These are phyloP conservation scores for Russula emetica DNA, from an alignment of 768 basidiomycete genomes.

Conservation along the genomic window DNA sequence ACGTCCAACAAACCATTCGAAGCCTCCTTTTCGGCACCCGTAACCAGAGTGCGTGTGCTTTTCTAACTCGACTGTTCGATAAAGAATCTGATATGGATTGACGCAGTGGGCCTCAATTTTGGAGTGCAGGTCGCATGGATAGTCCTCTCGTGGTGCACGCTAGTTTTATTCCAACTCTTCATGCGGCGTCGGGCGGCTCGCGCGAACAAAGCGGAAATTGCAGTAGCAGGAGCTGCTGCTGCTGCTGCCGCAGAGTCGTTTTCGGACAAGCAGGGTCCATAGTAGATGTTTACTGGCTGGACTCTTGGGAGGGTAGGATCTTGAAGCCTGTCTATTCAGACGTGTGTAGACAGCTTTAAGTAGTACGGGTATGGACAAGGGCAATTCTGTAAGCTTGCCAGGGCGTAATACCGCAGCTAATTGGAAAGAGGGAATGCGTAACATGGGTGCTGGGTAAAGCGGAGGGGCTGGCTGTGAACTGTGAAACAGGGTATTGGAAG, in stretches of 20 bases:
- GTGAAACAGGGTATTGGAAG: too few relatives aligned
- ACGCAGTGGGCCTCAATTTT: slow-evolving; percentile 57
- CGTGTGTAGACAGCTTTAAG: too few relatives aligned
- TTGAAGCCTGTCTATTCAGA: not conserved
- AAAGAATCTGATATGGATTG: not conserved
- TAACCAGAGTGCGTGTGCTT: slow-evolving; percentile 52
- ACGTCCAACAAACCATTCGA: slow-evolving; percentile 56
- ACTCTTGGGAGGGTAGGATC: not conserved
- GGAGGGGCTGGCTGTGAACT: too few relatives aligned
- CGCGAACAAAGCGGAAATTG: not conserved
- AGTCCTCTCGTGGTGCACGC: slow-evolving; percentile 48
- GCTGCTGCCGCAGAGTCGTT: too few relatives aligned
- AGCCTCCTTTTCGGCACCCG: slow-evolving; percentile 63
- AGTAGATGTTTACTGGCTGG: not conserved
- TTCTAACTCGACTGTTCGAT: not conserved
- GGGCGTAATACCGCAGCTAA: too few relatives aligned
- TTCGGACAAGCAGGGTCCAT: not conserved
- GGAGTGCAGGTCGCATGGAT: slow-evolving; percentile 57
- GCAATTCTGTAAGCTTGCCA: not conserved
- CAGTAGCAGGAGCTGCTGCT: not conserved
- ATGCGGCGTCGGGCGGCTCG: slow-evolving; percentile 28
- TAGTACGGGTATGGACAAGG: too few relatives aligned
- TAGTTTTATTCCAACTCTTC: slow-evolving; percentile 49
- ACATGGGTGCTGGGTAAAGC: too few relatives aligned
- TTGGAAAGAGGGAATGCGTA: too few relatives aligned